Evolutionary conservation across 2,329 filamentous ascomycete genomes (phyloP).

Genomic region (Pseudogymnoascus sp.): DNA sequence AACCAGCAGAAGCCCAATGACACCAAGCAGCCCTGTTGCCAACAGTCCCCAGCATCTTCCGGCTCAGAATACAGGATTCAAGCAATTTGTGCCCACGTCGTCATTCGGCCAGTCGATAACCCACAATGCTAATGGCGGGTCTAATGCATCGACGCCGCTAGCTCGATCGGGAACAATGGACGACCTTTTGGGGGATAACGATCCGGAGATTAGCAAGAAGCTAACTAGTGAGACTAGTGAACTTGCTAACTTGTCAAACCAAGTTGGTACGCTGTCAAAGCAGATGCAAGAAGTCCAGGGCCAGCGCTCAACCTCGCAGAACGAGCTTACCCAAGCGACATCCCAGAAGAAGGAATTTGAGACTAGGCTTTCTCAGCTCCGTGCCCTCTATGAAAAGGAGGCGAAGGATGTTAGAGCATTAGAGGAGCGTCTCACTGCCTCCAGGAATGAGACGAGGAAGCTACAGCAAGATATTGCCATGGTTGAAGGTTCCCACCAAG

Average conservation of each 20-base stretch:
- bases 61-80: slow-evolving; percentile 50
- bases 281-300: slow-evolving; percentile 91
- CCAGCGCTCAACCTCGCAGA: slow-evolving; percentile 70
- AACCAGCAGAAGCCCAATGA: slow-evolving; percentile 30
- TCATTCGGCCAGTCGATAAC: slow-evolving; percentile 81
- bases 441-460: slow-evolving; percentile 74
- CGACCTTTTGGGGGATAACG: slow-evolving; percentile 83
- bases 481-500: slow-evolving; percentile 71
- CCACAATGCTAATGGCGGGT: slow-evolving; percentile 62
- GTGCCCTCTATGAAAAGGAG: slow-evolving; percentile 87
- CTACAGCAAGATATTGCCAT: slow-evolving; percentile 76
- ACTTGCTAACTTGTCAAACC: slow-evolving; percentile 90
- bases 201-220: slow-evolving; percentile 80
- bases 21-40: slow-evolving; percentile 23
- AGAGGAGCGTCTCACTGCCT: slow-evolving; percentile 70
- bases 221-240: slow-evolving; percentile 85
- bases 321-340: slow-evolving; percentile 70
- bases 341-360: slow-evolving; percentile 93
- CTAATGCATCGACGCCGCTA: slow-evolving; percentile 23
- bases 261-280: slow-evolving; percentile 80
- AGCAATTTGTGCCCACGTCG: slow-evolving; percentile 86
- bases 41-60: slow-evolving; percentile 21
- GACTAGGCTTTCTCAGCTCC: slow-evolving; percentile 74
- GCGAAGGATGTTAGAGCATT: slow-evolving; percentile 75
- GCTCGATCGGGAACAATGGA: slow-evolving; percentile 51